phyloP scores from a whole-genome alignment of 2,329 filamentous ascomycete species.

The Claviceps humidiphila region DNA sequence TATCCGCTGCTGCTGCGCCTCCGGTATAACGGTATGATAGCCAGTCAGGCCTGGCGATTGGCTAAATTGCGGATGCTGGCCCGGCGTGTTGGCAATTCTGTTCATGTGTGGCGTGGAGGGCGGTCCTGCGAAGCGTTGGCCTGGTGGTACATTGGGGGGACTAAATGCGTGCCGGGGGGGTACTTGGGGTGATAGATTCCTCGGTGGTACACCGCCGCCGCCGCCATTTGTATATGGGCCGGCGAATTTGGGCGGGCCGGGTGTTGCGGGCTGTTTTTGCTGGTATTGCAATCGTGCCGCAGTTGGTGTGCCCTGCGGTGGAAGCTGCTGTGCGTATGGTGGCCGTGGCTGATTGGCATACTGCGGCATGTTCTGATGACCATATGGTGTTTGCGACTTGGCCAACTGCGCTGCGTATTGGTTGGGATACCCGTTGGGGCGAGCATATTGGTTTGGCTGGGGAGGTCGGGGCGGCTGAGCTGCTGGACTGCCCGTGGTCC shows the following conservation, averaged over 20 bases:
- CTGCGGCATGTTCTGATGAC: slow-evolving; percentile 35
- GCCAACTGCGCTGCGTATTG: slow-evolving; percentile 36
- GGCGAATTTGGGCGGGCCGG: slow-evolving; percentile 23
- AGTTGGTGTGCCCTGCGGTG: slow-evolving; percentile 28
- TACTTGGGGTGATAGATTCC: slow-evolving; percentile 33
- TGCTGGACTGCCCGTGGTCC: slow-evolving; percentile 16
- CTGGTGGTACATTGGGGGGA: slow-evolving; percentile 22
- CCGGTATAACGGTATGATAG: slow-evolving; percentile 36
- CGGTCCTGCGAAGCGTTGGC: slow-evolving; percentile 19
- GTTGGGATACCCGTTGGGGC: slow-evolving; percentile 32
- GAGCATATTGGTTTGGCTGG: slow-evolving; percentile 35
- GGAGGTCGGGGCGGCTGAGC: slow-evolving; percentile 21
- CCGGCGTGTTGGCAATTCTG: slow-evolving; percentile 20
- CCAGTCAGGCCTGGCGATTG: slow-evolving; percentile 28
- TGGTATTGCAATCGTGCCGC: slow-evolving; percentile 28
- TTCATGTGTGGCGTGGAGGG: slow-evolving; percentile 16
- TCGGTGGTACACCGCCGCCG: slow-evolving; percentile 20
- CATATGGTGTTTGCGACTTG: slow-evolving; percentile 39
- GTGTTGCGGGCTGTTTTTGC: slow-evolving; percentile 18
- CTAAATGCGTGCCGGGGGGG: slow-evolving; percentile 24
- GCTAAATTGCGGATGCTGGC: slow-evolving; percentile 16
- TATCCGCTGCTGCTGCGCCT: slow-evolving; percentile 36
- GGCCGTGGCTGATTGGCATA: slow-evolving; percentile 33
- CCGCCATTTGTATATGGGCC: slow-evolving; percentile 26
- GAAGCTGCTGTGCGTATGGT: slow-evolving; percentile 26